A percentile compares a stretch with the other conserved stretches of the same genome.
Evolutionary conservation across 176 grass and related monocot species (phyloP).

Genomic region (Bothriochloa decipiens): DNA sequence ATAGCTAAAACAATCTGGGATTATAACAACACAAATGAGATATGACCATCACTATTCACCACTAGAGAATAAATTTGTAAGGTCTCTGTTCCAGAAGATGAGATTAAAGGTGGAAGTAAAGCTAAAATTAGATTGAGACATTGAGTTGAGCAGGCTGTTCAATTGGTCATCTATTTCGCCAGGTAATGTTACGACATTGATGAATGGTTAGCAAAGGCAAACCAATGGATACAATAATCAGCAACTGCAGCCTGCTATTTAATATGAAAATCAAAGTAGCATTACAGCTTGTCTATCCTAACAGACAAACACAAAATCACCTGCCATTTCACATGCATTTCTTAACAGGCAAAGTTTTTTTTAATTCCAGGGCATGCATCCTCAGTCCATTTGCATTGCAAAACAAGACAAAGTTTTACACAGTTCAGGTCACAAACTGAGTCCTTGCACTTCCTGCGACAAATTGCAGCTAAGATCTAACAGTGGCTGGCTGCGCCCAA

Average conservation of each 20-base stretch:
- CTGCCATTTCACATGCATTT: neutral
- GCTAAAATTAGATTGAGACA: neutral
- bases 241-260: neutral
- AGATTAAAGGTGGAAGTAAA: neutral
- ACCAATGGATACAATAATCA: neutral
- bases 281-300: neutral
- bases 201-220: neutral
- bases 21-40: neutral
- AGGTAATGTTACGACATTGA: neutral
- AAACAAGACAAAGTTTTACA: neutral
- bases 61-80: neutral
- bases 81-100: neutral
- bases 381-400: neutral
- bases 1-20: neutral
- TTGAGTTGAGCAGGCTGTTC: neutral
- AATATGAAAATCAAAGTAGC: neutral
- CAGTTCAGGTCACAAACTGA: neutral
- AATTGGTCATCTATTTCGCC: neutral
- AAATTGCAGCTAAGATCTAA: neutral
- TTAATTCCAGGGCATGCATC: neutral
- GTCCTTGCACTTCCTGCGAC: neutral
- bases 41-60: slow-evolving; percentile 1
- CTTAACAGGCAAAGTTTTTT: neutral
- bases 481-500: neutral
- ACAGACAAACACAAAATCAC: neutral